Conservation (phyloP, 106 monocot species). For the Triglochin maritima region DNA sequence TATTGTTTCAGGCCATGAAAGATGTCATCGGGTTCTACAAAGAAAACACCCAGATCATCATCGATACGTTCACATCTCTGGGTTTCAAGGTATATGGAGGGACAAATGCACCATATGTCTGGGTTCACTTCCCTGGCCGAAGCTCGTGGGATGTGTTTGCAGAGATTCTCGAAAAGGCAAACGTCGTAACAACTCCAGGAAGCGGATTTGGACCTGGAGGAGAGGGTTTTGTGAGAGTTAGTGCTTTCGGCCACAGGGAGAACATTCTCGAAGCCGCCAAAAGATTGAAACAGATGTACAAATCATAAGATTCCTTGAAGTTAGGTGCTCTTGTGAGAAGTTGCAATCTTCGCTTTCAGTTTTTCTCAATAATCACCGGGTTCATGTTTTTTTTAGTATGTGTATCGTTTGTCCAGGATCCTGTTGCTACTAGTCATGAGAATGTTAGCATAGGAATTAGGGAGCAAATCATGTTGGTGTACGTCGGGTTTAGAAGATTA, state of each 20-base stretch:
- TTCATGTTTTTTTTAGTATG: too few relatives aligned
- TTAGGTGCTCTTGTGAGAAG: too few relatives aligned
- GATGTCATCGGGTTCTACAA: constrained; percentile 66
- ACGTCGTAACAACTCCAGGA: constrained; percentile 93
- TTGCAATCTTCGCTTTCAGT: too few relatives aligned
- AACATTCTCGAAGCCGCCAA: constrained; percentile 77
- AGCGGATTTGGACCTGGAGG: constrained; percentile 92
- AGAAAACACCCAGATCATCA: constrained; percentile 73
- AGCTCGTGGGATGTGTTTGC: constrained; percentile 95
- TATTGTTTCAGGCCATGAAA: constrained; percentile 58
- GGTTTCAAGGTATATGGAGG: constrained; percentile 87
- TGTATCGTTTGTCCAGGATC: too few relatives aligned
- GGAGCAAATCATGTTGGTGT: too few relatives aligned
- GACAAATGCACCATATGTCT: constrained; percentile 92
- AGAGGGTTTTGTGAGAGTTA: constrained; percentile 85
- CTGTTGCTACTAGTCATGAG: too few relatives aligned
- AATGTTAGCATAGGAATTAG: too few relatives aligned
- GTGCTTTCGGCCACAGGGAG: constrained; percentile 82
- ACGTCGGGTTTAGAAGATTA: too few relatives aligned
- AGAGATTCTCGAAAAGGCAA: constrained; percentile 87
- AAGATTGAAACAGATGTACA: constrained; percentile 74
- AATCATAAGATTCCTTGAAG: constrained; percentile 24
- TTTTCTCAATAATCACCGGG: too few relatives aligned
- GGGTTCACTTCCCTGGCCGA: constrained; percentile 85
- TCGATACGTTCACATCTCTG: constrained; percentile 68